These are phyloP conservation scores for Astrephomene gubernaculifera DNA, from an alignment of 139 green algal species.

Conservation along the genomic window DNA sequence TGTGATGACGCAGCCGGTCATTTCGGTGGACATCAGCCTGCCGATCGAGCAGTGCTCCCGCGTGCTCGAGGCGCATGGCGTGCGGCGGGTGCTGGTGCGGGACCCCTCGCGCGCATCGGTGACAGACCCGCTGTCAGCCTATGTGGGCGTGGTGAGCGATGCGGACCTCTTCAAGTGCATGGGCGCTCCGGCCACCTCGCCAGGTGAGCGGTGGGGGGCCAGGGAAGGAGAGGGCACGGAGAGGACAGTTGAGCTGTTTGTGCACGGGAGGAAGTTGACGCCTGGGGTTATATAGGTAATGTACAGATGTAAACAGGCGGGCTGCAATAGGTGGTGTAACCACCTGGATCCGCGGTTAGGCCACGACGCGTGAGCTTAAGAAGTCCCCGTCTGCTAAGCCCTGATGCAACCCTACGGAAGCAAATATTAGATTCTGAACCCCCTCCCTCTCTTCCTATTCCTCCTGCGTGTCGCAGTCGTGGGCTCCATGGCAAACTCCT, in stretches of 20 bases:
- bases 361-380: too few relatives aligned
- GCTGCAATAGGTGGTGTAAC: too few relatives aligned
- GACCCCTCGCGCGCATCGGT: conserved; percentile 9
- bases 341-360: too few relatives aligned
- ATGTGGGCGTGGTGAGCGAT: conserved; percentile 55
- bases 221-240: too few relatives aligned
- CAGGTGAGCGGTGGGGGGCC: conserved; percentile 22
- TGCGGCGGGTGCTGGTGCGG: conserved; percentile 52
- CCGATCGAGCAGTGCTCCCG: conserved; percentile 40
- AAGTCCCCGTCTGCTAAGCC: too few relatives aligned
- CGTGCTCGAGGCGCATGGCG: not conserved
- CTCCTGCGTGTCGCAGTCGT: not conserved
- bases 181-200: conserved; percentile 24
- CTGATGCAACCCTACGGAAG: too few relatives aligned
- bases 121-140: conserved; percentile 36
- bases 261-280: too few relatives aligned
- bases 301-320: too few relatives aligned
- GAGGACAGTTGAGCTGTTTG: too few relatives aligned
- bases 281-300: too few relatives aligned
- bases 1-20: conserved; percentile 59
- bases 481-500: conserved; percentile 8
- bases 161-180: conserved; percentile 56
- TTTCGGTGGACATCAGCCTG: conserved; percentile 38
- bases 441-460: not conserved
- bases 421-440: too few relatives aligned